Conservation (phyloP, 2,329 filamentous ascomycete genomes). For the Bipolaris sorokiniana region DNA sequence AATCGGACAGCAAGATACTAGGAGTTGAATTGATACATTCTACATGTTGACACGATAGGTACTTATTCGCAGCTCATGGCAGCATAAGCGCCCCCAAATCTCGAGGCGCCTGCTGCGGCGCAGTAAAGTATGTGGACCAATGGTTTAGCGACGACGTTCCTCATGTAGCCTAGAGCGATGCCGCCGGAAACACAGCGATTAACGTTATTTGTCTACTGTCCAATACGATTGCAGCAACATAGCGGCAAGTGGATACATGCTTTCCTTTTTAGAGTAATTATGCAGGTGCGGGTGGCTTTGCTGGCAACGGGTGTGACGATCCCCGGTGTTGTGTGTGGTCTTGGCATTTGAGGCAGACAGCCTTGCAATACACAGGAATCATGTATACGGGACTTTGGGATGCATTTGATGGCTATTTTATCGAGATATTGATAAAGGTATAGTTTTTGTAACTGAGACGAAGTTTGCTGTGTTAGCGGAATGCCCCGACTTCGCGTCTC, state of each 20-base stretch:
- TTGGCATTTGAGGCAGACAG: slow-evolving; percentile 1
- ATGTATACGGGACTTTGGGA: background rate
- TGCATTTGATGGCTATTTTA: background rate
- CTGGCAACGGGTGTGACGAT: slow-evolving; percentile 3
- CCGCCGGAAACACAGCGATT: background rate
- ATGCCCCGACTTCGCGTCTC: slow-evolving; percentile 43
- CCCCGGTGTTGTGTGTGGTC: background rate
- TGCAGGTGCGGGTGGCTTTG: slow-evolving; percentile 8
- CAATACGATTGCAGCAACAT: slow-evolving; percentile 1
- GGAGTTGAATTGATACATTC: background rate
- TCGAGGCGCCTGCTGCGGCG: slow-evolving; percentile 14
- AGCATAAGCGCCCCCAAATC: slow-evolving; percentile 15
- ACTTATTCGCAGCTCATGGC: slow-evolving; percentile 5
- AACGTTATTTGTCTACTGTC: background rate
- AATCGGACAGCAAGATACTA: background rate
- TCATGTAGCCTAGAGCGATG: slow-evolving; percentile 3
- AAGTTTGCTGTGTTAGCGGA: slow-evolving; percentile 16
- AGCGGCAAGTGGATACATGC: slow-evolving; percentile 6
- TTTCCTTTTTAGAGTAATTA: background rate
- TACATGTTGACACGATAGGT: slow-evolving; percentile 11
- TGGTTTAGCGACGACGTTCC: slow-evolving; percentile 13
- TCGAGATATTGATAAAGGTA: background rate
- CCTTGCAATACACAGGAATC: background rate
- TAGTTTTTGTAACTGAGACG: background rate
- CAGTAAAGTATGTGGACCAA: slow-evolving; percentile 1